Base-by-base conservation (phyloP, 345 rosid genomes). In the Noccaea caerulescens region DNA sequence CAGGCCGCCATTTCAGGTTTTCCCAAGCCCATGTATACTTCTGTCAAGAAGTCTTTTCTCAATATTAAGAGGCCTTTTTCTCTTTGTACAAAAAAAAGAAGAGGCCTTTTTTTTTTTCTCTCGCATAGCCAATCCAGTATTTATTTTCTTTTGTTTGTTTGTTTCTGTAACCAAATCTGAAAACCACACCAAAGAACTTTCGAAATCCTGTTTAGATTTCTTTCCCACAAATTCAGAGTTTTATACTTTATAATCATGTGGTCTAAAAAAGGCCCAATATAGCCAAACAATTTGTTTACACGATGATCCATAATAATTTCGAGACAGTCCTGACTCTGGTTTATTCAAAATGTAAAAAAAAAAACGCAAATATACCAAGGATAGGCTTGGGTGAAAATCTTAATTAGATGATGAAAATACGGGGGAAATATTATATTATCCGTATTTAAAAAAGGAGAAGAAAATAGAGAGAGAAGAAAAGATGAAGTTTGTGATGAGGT, bases 401-500 rank as follows among this genome's bases (percentile, higher is more conserved):
- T n/a, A 39, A 14, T 27, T 14, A 51, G 44, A 50, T 50, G 52
- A 38, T 27, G 50, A 50, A 60, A 71, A 42, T 33, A 16, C 0
- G n/a, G 58, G 25, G 38, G 11, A 14, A 45, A 49, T 10, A 37
- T 64, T 11, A 37, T 41, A 50, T 39, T 0, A 14, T 47, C 30
- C 1, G 9, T n/a, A 14, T 10, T 7, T 0, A 2, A 6, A 52
- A 45, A 20, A 41, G 41, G 41, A 3, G 7, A 52, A 20, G 43
- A 61, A 4, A 8, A 52, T 3, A 52, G 4, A 41, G 11, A 49
- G 38, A 38, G 32, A 56, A 46, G 23, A 54, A 68, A 62, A 72
- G 78, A 73, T 45, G 72, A 47, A 66, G 72, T 72, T 58, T 69
- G 46, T 53, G 77, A 72, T 72, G 80, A 76, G 76, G 76, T 64